Base-by-base conservation (phyloP, 2,329 filamentous ascomycete genomes). In the Microdochium trichocladiopsis region DNA sequence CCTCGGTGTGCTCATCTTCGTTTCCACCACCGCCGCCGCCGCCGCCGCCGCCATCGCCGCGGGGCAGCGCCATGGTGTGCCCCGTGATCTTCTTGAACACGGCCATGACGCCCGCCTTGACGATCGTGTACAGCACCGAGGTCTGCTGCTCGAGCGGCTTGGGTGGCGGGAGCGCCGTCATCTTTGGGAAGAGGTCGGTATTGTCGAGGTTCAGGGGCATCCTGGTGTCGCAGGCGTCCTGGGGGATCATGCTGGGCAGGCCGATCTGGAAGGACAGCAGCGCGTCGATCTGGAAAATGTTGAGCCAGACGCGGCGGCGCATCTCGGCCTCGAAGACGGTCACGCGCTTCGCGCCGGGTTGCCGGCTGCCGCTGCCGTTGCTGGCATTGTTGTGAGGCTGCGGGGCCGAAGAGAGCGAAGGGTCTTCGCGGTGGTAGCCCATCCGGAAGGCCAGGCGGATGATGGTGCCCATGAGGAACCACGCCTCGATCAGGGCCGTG, bases 191-290 rank as follows among this genome's bases (percentile, higher is more conserved):
- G 49, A 76, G 65, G 49, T 75, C 72, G 1, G 64, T 57, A 53
- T 74, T 64, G 2, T 68, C 60, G 2, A 75, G 59, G 47, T 74
- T 75, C 1, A 62, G 58, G 3, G 72, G 72, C 16, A 67, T 59
- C 11, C 60, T 51, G 0, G 69, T 67, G 55, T 75, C 70, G 49
- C 62, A 65, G 21, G 66, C 61, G 8, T 67, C 60, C 3, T 63
- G 61, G 11, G 61, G 58, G 12, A 77, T 69, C 67, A 77, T 73
- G n/a, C 72, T 72, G 2, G 75, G 76, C 18, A 78, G 62, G 0
- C 75, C 75, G 36, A 76, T 64, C 51, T 76, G 71, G 43, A 74
- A 75, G 0, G 72, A 75, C 41, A 75, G 65, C 9, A 77, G 55
- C 0, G 72, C 63, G 31, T 78, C 75, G 3, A 76, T 57, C 56